Evolutionary conservation across 169 alveolate species (phyloP).

Genomic region (Pseudocohnilembus persalinus): DNA sequence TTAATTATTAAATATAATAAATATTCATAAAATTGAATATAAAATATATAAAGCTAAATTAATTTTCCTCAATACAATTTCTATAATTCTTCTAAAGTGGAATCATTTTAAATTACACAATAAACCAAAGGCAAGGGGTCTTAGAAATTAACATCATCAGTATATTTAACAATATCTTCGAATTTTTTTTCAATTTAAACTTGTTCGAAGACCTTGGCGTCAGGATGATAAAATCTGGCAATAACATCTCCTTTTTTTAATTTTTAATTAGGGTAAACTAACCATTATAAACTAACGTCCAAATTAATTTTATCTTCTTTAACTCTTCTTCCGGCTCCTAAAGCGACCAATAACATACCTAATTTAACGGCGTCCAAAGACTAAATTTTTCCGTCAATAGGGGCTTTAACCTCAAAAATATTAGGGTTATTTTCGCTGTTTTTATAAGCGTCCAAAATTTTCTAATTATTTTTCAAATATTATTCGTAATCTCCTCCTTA

Average conservation of each 20-base stretch:
- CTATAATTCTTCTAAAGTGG: not conserved
- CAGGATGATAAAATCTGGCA: conserved; percentile 5
- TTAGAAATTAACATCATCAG: not conserved
- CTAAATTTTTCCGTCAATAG: conserved; percentile 29
- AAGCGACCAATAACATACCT: conserved; percentile 39
- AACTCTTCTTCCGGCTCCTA: conserved; percentile 47
- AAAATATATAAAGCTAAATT: too few relatives aligned
- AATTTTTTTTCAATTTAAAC: not conserved
- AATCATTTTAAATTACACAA: not conserved
- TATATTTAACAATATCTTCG: too few relatives aligned
- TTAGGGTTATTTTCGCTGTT: conserved; percentile 33
- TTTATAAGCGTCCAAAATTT: conserved; percentile 33
- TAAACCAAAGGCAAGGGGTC: not conserved
- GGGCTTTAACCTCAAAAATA: conserved; percentile 33
- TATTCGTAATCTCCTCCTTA: conserved; percentile 46
- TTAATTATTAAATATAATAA: too few relatives aligned
- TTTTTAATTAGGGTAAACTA: conserved; percentile 13
- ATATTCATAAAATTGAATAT: too few relatives aligned
- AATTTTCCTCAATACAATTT: not conserved
- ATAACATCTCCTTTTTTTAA: conserved; percentile 13
- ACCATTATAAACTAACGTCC: conserved; percentile 22
- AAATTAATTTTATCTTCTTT: conserved; percentile 36
- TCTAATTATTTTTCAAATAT: not conserved
- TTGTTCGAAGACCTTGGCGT: not conserved
- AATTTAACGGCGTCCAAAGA: conserved; percentile 26